Evolutionary conservation across 1,139 yeast genomes (phyloP), one percentile per base, ranked within the genome.

Genomic region (Candida anutae): DNA sequence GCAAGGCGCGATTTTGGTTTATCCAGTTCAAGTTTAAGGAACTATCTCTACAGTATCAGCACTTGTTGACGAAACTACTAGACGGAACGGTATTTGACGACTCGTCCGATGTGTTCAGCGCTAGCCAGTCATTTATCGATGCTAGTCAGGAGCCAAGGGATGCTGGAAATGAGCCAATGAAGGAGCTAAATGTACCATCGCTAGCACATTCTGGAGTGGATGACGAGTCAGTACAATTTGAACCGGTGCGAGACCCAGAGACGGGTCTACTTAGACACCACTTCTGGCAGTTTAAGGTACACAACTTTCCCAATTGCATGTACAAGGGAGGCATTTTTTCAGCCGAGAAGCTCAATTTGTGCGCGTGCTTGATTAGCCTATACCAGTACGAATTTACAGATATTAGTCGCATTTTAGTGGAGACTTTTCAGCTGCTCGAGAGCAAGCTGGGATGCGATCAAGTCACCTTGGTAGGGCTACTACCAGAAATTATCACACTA

Each of bases 311-410:
- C 3, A 19, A 26, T 2, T 15, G 22, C 4, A 20, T 37, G 13
- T 37, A 32, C 28, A 15, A 19, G 6, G 32, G 34, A n/a, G 47
- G 46, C 2, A 40, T 53, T 13, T 23, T 32, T 11, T 31, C 49
- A 1, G 18, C 21, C 13, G 25, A 41, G 10, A 36, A 36, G 25
- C 39, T 42, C 23, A 30, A 38, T 13, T 23, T 40, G 12, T 33
- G 42, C 2, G 23, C 31, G 12, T 26, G 28, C 6, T 31, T 50
- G 15, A 31, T 38, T 17, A 27, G 29, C 5, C 30, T 35, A 9
- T 33, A 39, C 12, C 22, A 27, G n/a, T 43, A 41, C 36, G 34
- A 37, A 14, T 42, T 42, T 27, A 24, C 24, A 3, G 33, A 39
- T 19, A 28, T 39, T n/a, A 45, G 45, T 23, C 25, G 24, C 19